These are phyloP conservation scores for Lentinus polychrous DNA, from an alignment of 1,284 basidiomycete species.

Conservation along the genomic window DNA sequence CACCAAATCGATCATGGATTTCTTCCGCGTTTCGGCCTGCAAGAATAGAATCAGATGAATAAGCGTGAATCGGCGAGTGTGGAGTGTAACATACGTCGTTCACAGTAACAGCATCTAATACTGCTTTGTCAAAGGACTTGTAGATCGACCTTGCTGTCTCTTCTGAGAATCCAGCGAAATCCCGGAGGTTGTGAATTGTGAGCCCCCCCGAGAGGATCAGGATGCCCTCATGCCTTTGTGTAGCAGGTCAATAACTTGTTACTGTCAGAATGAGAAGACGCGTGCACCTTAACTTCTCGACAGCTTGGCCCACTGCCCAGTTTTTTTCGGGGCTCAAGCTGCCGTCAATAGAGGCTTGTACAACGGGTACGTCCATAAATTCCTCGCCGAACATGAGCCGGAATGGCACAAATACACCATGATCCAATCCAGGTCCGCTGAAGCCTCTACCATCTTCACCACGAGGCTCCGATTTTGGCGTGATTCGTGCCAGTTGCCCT, in stretches of 20 bases:
- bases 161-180: slow-evolving; percentile 46
- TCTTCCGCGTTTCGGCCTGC: slow-evolving; percentile 34
- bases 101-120: slow-evolving; percentile 45
- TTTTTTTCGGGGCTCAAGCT: slow-evolving; percentile 54
- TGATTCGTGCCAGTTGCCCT: slow-evolving; percentile 49
- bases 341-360: slow-evolving; percentile 65
- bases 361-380: slow-evolving; percentile 52
- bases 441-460: slow-evolving; percentile 67
- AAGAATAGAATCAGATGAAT: not conserved
- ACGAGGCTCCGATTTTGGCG: slow-evolving; percentile 43
- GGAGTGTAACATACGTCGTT: slow-evolving; percentile 36
- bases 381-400: slow-evolving; percentile 68
- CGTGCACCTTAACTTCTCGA: slow-evolving; percentile 46
- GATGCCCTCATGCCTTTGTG: slow-evolving; percentile 49
- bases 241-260: slow-evolving; percentile 6
- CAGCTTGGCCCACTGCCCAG: slow-evolving; percentile 59
- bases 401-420: slow-evolving; percentile 75
- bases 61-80: slow-evolving; percentile 15
- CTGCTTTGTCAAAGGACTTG: slow-evolving; percentile 53
- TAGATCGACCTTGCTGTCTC: slow-evolving; percentile 38
- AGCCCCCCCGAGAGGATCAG: slow-evolving; percentile 68
- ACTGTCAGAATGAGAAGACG: slow-evolving; percentile 1
- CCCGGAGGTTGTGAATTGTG: slow-evolving; percentile 59
- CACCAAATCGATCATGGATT: slow-evolving; percentile 41
- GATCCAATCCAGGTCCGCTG: slow-evolving; percentile 52